Evolutionary conservation across 495 filamentous ascomycete genomes (phyloP).

Genomic region (Cercophora samala): DNA sequence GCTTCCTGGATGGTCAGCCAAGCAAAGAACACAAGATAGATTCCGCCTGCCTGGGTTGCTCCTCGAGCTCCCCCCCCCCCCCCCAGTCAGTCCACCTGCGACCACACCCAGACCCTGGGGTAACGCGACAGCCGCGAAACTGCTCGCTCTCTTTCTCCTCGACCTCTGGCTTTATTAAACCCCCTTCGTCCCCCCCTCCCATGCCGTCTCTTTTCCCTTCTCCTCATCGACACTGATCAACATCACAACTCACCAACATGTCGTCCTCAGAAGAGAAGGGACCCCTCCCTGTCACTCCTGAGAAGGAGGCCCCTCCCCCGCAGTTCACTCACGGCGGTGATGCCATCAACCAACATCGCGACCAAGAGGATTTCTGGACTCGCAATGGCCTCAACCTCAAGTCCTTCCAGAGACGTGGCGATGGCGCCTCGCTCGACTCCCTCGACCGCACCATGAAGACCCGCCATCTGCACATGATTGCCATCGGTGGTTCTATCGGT

Average conservation of each 20-base stretch:
- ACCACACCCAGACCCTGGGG: slow-evolving; percentile 1
- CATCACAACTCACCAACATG: slow-evolving; percentile 23
- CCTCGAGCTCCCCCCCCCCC: neutral
- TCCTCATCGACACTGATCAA: slow-evolving; percentile 6
- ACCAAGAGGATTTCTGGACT: slow-evolving; percentile 42
- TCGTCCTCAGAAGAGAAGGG: slow-evolving; percentile 32
- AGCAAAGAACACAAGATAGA: neutral
- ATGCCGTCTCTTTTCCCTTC: slow-evolving; percentile 1
- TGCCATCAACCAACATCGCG: slow-evolving; percentile 16
- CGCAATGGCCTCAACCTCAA: slow-evolving; percentile 50
- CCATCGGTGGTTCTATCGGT: slow-evolving; percentile 69
- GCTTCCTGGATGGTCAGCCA: neutral
- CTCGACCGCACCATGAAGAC: slow-evolving; percentile 61
- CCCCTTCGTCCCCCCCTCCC: slow-evolving; percentile 1
- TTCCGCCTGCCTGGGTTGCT: slow-evolving; percentile 1
- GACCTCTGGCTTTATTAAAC: slow-evolving; percentile 4
- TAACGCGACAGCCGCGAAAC: neutral
- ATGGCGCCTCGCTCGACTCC: slow-evolving; percentile 31
- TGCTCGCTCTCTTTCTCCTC: neutral
- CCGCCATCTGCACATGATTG: slow-evolving; percentile 73
- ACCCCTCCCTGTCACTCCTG: slow-evolving; percentile 18
- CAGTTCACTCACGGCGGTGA: slow-evolving; percentile 27
- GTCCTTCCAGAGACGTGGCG: slow-evolving; percentile 48
- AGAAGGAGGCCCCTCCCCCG: slow-evolving; percentile 27
- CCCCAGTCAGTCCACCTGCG: neutral